A percentile compares a stretch with the other conserved stretches of the same genome.
Conservation (phyloP, 306 rosid genomes). For the Heteromeles arbutifolia region DNA sequence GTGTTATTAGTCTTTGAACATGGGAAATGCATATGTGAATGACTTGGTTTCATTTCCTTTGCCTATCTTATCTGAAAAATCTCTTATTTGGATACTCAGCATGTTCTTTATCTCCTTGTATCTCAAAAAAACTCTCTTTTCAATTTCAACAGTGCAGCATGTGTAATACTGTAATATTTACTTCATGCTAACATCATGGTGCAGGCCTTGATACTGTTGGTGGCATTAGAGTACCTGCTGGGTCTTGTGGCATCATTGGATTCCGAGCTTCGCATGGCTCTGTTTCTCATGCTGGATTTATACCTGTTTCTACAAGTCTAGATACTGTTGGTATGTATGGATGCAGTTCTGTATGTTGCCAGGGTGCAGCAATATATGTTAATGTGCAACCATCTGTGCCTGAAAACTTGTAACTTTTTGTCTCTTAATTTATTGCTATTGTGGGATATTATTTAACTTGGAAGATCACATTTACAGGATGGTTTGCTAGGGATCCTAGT, state of each 20-base stretch:
- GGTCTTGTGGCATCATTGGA: slow-evolving; percentile 81
- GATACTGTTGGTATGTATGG: slow-evolving; percentile 75
- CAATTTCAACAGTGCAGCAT: too few species aligned
- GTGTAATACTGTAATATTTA: not conserved
- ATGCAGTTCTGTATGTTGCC: slow-evolving; percentile 6
- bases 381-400: not conserved
- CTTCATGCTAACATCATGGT: not conserved
- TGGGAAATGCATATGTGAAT: not conserved
- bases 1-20: not conserved
- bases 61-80: not conserved
- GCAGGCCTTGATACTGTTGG: slow-evolving; percentile 91
- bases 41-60: not conserved
- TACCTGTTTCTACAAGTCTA: slow-evolving; percentile 72
- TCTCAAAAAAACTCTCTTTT: not conserved
- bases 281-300: slow-evolving; percentile 64
- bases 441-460: not conserved
- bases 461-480: slow-evolving; percentile 51
- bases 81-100: not conserved
- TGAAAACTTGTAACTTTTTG: not conserved
- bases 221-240: slow-evolving; percentile 93
- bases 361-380: not conserved
- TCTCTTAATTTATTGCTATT: not conserved
- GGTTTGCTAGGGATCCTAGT: slow-evolving; percentile 84
- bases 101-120: not conserved
- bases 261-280: slow-evolving; percentile 94